Evolutionary conservation across 768 basidiomycete genomes (phyloP).

Genomic region (Termitomyces heimii): DNA sequence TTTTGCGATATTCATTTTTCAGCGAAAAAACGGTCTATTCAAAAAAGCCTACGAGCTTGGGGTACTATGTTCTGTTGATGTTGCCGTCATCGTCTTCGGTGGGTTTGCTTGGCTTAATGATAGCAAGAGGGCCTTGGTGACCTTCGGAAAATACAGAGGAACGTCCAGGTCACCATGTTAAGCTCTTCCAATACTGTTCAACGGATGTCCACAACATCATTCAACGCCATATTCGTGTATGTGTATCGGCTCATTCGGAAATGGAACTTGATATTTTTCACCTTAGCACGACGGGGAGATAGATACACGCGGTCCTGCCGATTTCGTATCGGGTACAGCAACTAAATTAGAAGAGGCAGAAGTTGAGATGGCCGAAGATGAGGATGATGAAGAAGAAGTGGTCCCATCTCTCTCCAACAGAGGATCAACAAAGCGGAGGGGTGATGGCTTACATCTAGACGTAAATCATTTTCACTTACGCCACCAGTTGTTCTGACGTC

Average conservation of each 20-base stretch:
- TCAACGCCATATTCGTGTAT: slow-evolving; percentile 52
- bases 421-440: slow-evolving; percentile 1
- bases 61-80: slow-evolving; percentile 83
- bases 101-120: slow-evolving; percentile 2
- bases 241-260: slow-evolving; percentile 12
- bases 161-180: slow-evolving; percentile 70
- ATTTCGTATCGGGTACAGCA: slow-evolving; percentile 33
- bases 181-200: slow-evolving; percentile 81
- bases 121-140: background rate
- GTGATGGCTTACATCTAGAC: slow-evolving; percentile 3
- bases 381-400: slow-evolving; percentile 19
- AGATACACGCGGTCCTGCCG: slow-evolving; percentile 38
- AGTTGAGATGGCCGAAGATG: slow-evolving; percentile 28
- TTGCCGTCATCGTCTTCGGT: slow-evolving; percentile 83
- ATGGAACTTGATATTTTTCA: slow-evolving; percentile 1
- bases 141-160: slow-evolving; percentile 52
- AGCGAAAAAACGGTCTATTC: slow-evolving; percentile 90
- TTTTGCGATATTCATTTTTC: slow-evolving; percentile 12
- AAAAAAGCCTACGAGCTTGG: slow-evolving; percentile 90
- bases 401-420: background rate
- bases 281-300: slow-evolving; percentile 43
- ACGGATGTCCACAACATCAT: slow-evolving; percentile 64
- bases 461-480: background rate
- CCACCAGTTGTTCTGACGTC: background rate
- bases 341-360: slow-evolving; percentile 28